Evolutionary conservation across 1,139 yeast genomes (phyloP), one percentile per base, ranked within the genome.

Genomic region (Debaryomyces fabryi): DNA sequence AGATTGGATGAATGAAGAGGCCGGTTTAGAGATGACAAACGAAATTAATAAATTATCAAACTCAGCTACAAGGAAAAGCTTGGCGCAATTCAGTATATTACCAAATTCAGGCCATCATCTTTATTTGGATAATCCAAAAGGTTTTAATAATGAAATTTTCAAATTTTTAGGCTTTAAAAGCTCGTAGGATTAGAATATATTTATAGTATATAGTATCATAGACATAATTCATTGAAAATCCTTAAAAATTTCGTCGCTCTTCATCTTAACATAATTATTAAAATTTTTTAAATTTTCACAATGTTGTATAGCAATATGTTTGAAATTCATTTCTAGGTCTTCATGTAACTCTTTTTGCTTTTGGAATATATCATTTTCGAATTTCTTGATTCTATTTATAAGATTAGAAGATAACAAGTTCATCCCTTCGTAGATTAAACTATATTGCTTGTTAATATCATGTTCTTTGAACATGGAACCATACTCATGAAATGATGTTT

Each of bases 41-140:
- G 79, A 74, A 49, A 74, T 74, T 44, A 75, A 75, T 50, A 49
- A 58, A n/a, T 57, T 72, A 45, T 58, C 76, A 0, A 48, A 51
- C 12, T 51, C 53, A 6, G 47, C 50, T 9, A 46, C 52, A 44
- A 37, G 48, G 20, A 50, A 54, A 42, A 50, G 55, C 13, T 55
- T 69, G 44, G 72, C 78, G 2, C 42, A 54, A 5, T 83, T 78
- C 50, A 67, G 65, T 13, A 69, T 81, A 8, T 69, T 88, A 1
- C 62, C 72, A 2, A 69, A 79, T 45, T 83, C 92, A 1, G 93
- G 96, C 0, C 96, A 89, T 62, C 93, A 89, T 64, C 65, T 89
- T 48, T 88, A 88, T 58, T 68, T 89, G 51, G 96, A 89, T 63
- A 88, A 89, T 54, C 85, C 86, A 5, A 57, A 55, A 6, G 62